Conservation (phyloP, 129 eudicot genomes). For the Kitagawia praeruptora region DNA sequence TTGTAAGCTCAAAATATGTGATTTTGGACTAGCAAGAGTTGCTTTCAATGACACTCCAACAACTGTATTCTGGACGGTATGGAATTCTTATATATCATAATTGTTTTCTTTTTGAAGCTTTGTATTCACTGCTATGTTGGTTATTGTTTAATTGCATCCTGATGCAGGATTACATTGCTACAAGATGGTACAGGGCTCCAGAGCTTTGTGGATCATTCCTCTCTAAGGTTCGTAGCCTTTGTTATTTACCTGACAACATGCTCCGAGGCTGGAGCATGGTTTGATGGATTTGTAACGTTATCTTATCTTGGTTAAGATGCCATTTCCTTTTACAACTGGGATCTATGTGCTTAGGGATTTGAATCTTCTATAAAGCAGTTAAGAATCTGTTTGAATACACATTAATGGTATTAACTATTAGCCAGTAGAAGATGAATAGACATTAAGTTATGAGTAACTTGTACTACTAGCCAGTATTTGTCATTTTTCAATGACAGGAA, state of each 20-base stretch:
- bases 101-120: neutral
- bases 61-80: slow-evolving; percentile 84
- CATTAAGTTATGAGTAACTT: neutral
- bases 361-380: neutral
- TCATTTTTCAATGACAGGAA: neutral
- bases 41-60: slow-evolving; percentile 92
- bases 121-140: neutral
- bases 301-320: neutral
- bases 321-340: neutral
- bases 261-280: slow-evolving; percentile 14
- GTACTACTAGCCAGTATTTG: neutral
- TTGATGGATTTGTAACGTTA: neutral
- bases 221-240: slow-evolving; percentile 53
- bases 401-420: neutral
- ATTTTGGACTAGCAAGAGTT: slow-evolving; percentile 94
- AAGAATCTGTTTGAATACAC: neutral
- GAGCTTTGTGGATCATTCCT: slow-evolving; percentile 92
- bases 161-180: slow-evolving; percentile 88
- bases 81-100: slow-evolving; percentile 9
- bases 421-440: neutral
- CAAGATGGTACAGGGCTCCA: slow-evolving; percentile 98
- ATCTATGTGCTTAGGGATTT: neutral
- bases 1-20: slow-evolving; percentile 92
- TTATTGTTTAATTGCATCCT: slow-evolving; percentile 3
- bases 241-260: neutral